Conservation (phyloP, 1,284 basidiomycete species). For the Marasmius fiardii region DNA sequence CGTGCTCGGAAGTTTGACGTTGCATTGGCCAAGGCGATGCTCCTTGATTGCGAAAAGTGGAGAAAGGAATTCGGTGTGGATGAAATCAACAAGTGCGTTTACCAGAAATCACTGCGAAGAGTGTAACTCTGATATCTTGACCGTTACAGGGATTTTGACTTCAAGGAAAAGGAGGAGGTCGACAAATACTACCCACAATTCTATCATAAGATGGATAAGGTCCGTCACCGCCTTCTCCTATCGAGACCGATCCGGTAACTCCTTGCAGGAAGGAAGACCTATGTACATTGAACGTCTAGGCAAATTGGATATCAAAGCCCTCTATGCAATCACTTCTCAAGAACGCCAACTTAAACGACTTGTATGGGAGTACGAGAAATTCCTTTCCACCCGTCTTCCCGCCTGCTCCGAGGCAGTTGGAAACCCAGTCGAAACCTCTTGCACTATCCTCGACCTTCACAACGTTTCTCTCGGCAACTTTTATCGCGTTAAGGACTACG, state of each 20-base stretch:
- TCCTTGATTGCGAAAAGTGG: conserved; percentile 86
- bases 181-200: conserved; percentile 95
- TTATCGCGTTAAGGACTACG: conserved; percentile 92
- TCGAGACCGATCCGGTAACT: not conserved
- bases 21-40: conserved; percentile 80
- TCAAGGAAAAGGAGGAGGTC: conserved; percentile 81
- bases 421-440: conserved; percentile 94
- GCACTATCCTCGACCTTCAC: conserved; percentile 94
- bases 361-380: conserved; percentile 94
- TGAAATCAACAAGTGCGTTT: conserved; percentile 75
- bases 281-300: conserved; percentile 95
- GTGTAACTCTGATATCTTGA: not conserved
- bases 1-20: conserved; percentile 94
- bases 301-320: conserved; percentile 82
- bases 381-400: conserved; percentile 76
- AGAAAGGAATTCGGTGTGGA: conserved; percentile 88
- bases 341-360: conserved; percentile 91
- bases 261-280: conserved; percentile 83
- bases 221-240: conserved; percentile 23
- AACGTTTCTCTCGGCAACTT: conserved; percentile 83
- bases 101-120: conserved; percentile 3
- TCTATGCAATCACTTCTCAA: conserved; percentile 80
- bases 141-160: conserved; percentile 77
- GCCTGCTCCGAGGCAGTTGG: conserved; percentile 75
- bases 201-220: conserved; percentile 96